Conservation (phyloP, 2,329 filamentous ascomycete species). For the Alternaria sp. region DNA sequence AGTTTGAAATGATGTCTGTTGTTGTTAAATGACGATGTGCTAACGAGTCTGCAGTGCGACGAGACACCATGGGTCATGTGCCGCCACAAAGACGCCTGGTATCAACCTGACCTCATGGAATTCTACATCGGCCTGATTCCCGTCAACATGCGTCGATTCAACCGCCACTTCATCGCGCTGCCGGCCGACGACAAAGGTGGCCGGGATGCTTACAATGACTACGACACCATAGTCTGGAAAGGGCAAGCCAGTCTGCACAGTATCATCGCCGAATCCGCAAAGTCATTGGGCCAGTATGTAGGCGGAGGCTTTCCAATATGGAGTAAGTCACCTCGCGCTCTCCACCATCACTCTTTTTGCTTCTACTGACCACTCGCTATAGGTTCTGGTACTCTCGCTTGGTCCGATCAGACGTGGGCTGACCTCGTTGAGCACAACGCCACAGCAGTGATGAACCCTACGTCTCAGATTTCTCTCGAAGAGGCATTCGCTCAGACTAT, state of each 20-base stretch:
- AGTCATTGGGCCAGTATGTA: neutral
- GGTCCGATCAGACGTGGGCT: neutral
- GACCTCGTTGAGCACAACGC: neutral
- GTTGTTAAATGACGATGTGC: neutral
- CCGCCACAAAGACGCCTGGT: neutral
- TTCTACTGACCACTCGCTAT: neutral
- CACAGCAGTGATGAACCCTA: neutral
- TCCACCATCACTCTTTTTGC: neutral
- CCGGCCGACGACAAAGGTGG: neutral
- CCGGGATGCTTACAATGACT: neutral
- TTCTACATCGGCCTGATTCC: neutral
- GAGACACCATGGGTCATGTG: neutral
- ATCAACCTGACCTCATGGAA: neutral
- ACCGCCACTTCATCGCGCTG: neutral
- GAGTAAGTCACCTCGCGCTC: neutral
- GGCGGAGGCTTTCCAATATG: neutral
- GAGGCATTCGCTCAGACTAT: neutral
- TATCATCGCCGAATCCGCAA: neutral
- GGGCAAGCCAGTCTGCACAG: neutral
- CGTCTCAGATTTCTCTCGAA: neutral
- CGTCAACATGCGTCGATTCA: neutral
- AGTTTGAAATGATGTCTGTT: neutral
- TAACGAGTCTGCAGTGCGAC: neutral
- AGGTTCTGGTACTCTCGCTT: neutral
- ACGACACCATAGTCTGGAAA: neutral